Percentiles rank a stretch among this genome's conserved stretches.
Evolutionary conservation across 371 early-diverging fungal species (phyloP).

Genomic region (Zychaea mexicana): DNA sequence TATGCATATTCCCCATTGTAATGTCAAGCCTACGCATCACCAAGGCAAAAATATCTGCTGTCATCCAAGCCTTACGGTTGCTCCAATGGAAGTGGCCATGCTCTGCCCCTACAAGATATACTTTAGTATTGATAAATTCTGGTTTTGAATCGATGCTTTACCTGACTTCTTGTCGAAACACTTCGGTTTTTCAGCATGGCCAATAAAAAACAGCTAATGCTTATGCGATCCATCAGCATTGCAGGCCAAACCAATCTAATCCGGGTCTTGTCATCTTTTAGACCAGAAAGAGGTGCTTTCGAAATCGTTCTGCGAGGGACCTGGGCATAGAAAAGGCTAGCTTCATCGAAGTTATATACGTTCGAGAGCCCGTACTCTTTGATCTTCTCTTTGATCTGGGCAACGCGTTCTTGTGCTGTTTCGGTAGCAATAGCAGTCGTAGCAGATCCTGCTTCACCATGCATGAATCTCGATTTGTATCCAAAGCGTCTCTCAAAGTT

Average conservation of each 20-base stretch:
- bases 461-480: background rate
- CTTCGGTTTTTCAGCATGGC: background rate
- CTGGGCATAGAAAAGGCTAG: slow-evolving; percentile 19
- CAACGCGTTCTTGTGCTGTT: background rate
- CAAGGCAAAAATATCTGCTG: background rate
- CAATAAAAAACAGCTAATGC: slow-evolving; percentile 4
- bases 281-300: background rate
- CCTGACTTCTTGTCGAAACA: slow-evolving; percentile 3
- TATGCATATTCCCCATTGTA: background rate
- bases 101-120: background rate
- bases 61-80: slow-evolving; percentile 14
- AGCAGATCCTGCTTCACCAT: slow-evolving; percentile 9
- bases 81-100: background rate
- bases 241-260: background rate
- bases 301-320: slow-evolving; percentile 12
- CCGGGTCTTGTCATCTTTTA: slow-evolving; percentile 8
- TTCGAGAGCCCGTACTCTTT: background rate
- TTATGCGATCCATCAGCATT: slow-evolving; percentile 10
- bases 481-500: slow-evolving; percentile 5
- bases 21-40: background rate
- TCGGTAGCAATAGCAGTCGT: too few species aligned
- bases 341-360: slow-evolving; percentile 17
- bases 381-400: slow-evolving; percentile 4
- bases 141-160: too few species aligned
- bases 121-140: too few species aligned